A percentile compares a stretch with the other conserved stretches of the same genome.
phyloP scores from a whole-genome alignment of 2,329 filamentous ascomycete genomes.

The Ophiostoma angusticollis region DNA sequence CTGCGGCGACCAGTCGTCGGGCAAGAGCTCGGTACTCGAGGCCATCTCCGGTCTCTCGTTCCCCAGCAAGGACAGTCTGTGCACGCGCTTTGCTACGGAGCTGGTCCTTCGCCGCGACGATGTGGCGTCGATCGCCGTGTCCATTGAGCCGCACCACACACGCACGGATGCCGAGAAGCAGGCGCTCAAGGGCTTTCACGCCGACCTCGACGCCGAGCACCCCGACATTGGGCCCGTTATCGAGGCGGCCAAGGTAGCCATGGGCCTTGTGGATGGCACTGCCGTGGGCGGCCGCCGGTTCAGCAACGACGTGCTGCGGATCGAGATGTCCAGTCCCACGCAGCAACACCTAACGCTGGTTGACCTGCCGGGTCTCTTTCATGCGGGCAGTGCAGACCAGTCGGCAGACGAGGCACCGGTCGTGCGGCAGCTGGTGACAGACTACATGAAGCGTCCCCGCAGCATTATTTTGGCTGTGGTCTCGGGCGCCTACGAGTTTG shows the following conservation, averaged over 20 bases:
- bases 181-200: constrained; percentile 18
- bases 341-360: constrained; percentile 43
- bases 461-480: constrained; percentile 50
- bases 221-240: constrained; percentile 23
- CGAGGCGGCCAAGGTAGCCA: constrained; percentile 28
- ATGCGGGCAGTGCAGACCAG: constrained; percentile 33
- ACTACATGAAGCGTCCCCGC: constrained; percentile 42
- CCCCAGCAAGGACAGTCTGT: constrained; percentile 43
- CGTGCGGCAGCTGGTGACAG: constrained; percentile 34
- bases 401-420: constrained; percentile 29
- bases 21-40: constrained; percentile 53
- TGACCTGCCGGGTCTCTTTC: constrained; percentile 44
- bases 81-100: constrained; percentile 52
- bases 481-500: constrained; percentile 42
- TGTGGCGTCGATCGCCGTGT: constrained; percentile 22
- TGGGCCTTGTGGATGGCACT: constrained; percentile 30
- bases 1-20: constrained; percentile 47
- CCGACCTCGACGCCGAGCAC: constrained; percentile 10
- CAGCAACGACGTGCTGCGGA: constrained; percentile 31
- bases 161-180: constrained; percentile 18
- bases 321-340: constrained; percentile 35
- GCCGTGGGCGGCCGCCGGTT: constrained; percentile 22
- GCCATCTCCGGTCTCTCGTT: constrained; percentile 51
- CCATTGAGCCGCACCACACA: constrained; percentile 23
- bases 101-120: constrained; percentile 38